A percentile compares a stretch with the other conserved stretches of the same genome.
phyloP scores from a whole-genome alignment of 805 yeast species.

The Candida ovalis region DNA sequence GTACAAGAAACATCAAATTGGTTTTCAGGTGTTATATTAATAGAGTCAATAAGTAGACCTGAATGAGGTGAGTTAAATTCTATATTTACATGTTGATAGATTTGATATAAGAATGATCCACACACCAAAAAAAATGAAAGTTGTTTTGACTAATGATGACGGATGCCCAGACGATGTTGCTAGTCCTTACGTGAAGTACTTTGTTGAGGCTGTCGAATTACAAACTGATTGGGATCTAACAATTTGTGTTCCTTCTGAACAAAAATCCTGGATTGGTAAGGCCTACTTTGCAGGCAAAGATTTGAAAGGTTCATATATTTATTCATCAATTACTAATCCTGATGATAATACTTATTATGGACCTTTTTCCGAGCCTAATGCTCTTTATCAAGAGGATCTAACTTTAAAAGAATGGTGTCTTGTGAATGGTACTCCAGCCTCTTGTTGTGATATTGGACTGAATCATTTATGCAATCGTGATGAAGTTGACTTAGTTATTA shows the following conservation, averaged over 20 bases:
- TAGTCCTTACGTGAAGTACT: constrained; percentile 76
- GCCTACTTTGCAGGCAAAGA: constrained; percentile 79
- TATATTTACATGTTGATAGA: background rate
- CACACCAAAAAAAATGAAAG: background rate
- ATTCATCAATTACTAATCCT: constrained; percentile 39
- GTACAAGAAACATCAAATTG: no score
- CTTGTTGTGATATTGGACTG: constrained; percentile 81
- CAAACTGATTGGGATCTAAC: constrained; percentile 75
- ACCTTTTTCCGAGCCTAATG: constrained; percentile 50
- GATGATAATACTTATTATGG: constrained; percentile 52
- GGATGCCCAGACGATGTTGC: constrained; percentile 73
- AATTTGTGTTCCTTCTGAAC: constrained; percentile 74
- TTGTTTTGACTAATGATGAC: constrained; percentile 4
- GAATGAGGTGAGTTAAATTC: background rate
- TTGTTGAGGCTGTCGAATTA: constrained; percentile 58
- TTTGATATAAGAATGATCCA: background rate
- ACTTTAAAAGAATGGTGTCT: constrained; percentile 67
- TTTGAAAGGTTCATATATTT: constrained; percentile 52
- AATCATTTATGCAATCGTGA: constrained; percentile 53
- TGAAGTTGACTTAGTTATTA: constrained; percentile 73
- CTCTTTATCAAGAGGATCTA: constrained; percentile 30
- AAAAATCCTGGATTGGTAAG: constrained; percentile 88
- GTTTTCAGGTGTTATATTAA: background rate
- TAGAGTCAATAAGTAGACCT: background rate
- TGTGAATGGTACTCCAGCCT: constrained; percentile 86